Conservation (phyloP, 148 eudicot species). For the Polygonum maritimum region DNA sequence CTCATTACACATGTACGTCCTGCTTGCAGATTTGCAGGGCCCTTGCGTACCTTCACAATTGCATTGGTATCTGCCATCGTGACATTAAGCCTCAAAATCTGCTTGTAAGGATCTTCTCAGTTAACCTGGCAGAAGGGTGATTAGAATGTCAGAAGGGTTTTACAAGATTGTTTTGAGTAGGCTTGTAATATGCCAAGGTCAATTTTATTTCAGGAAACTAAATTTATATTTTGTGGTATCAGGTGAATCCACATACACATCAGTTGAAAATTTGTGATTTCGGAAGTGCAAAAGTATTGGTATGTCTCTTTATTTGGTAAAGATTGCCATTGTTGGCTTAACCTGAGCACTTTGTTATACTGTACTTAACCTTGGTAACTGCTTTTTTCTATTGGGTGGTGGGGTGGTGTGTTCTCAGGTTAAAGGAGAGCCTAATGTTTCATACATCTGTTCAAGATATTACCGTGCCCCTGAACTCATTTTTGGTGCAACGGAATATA, state of each 20-base stretch:
- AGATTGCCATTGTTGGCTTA: not conserved
- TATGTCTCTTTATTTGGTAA: conserved; percentile 23
- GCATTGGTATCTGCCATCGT: conserved; percentile 90
- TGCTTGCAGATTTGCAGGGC: conserved; percentile 85
- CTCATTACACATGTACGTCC: not conserved
- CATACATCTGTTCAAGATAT: conserved; percentile 46
- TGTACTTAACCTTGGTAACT: not conserved
- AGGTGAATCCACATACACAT: conserved; percentile 99
- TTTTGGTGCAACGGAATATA: conserved; percentile 49
- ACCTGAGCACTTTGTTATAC: not conserved
- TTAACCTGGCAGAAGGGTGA: not conserved
- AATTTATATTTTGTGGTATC: conserved; percentile 11
- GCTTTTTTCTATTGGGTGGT: not conserved
- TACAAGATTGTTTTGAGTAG: not conserved
- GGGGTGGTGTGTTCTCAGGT: conserved; percentile 16
- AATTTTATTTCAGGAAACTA: not conserved
- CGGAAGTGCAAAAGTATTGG: conserved; percentile 99
- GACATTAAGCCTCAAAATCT: conserved; percentile 95
- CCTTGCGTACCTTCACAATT: conserved; percentile 75
- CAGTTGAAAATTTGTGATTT: conserved; percentile 97
- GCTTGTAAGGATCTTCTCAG: conserved; percentile 30
- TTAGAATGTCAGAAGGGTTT: not conserved
- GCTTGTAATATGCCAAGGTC: not conserved
- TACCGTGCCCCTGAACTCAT: conserved; percentile 50
- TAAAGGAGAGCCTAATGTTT: conserved; percentile 52